Conservation (phyloP, 139 green algal species). For the Closterium sp. region DNA sequence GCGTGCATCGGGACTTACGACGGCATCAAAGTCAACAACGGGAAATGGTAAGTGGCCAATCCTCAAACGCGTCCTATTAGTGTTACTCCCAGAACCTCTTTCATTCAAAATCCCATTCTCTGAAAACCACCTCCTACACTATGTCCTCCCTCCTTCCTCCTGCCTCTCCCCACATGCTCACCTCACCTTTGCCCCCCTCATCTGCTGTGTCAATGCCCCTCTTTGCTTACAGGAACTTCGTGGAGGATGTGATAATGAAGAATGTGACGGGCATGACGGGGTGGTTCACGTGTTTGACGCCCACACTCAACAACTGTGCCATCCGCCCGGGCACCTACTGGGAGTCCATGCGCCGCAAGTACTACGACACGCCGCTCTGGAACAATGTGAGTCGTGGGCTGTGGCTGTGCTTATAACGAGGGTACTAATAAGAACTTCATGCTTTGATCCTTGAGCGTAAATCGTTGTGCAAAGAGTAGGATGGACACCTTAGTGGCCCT, state of each 20-base stretch:
- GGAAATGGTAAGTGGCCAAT: not conserved
- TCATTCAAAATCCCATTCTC: not conserved
- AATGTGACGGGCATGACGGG: not conserved
- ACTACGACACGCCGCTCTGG: slow-evolving; percentile 8
- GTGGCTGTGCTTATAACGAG: not conserved
- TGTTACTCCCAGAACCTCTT: not conserved
- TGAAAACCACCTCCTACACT: no score
- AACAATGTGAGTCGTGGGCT: not conserved
- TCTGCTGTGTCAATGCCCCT: not conserved
- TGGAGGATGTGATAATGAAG: not conserved
- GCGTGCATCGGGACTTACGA: not conserved
- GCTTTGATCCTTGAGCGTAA: no score
- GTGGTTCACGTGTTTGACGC: not conserved
- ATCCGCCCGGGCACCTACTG: slow-evolving; percentile 23
- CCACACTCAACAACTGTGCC: slow-evolving; percentile 30
- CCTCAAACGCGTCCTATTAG: not conserved
- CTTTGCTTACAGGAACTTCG: not conserved
- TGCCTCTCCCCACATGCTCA: not conserved
- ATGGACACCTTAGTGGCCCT: no score
- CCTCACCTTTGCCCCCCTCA: not conserved
- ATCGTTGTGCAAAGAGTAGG: no score
- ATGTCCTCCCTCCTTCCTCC: not conserved
- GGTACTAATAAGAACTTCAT: no score
- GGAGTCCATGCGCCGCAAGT: not conserved
- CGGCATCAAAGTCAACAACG: slow-evolving; percentile 7